Evolutionary conservation across 2,329 filamentous ascomycete genomes (phyloP).

Genomic region (Alternaria solani): DNA sequence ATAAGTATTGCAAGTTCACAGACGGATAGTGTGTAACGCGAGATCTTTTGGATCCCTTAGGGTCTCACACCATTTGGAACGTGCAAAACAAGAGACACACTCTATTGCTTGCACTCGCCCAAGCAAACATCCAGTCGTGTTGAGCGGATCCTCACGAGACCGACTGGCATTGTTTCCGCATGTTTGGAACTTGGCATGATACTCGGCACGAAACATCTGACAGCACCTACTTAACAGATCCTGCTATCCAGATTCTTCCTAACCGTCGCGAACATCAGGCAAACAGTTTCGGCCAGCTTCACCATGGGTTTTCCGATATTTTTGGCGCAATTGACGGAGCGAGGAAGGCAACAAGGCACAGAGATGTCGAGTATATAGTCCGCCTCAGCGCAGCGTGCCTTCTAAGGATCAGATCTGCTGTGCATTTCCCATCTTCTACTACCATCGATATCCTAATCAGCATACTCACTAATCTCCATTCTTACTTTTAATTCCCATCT

Average conservation of each 20-base stretch:
- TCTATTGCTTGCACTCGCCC: background rate
- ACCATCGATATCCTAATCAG: background rate
- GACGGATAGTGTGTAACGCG: background rate
- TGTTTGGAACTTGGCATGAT: conserved; percentile 23
- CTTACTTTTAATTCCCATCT: conserved; percentile 3
- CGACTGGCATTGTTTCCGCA: conserved; percentile 6
- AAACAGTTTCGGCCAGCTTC: conserved; percentile 7
- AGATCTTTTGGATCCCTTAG: background rate
- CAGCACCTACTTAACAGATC: conserved; percentile 1
- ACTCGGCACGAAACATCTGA: conserved; percentile 18
- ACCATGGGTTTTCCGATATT: background rate
- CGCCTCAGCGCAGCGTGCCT: background rate
- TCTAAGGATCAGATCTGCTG: conserved; percentile 11
- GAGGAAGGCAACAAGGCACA: conserved; percentile 10
- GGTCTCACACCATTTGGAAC: conserved; percentile 4
- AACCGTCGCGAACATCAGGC: conserved; percentile 7
- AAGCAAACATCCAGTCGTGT: background rate
- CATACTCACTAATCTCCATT: background rate
- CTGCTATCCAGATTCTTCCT: background rate
- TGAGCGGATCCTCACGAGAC: background rate
- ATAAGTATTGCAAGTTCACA: background rate
- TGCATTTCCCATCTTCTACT: conserved; percentile 8
- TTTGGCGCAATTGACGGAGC: background rate
- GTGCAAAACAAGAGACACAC: conserved; percentile 1
- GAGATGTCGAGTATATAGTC: conserved; percentile 3